These are phyloP conservation scores for Arabidopsis hybrid DNA, from an alignment of 441 rosid genomes.

Conservation along the genomic window DNA sequence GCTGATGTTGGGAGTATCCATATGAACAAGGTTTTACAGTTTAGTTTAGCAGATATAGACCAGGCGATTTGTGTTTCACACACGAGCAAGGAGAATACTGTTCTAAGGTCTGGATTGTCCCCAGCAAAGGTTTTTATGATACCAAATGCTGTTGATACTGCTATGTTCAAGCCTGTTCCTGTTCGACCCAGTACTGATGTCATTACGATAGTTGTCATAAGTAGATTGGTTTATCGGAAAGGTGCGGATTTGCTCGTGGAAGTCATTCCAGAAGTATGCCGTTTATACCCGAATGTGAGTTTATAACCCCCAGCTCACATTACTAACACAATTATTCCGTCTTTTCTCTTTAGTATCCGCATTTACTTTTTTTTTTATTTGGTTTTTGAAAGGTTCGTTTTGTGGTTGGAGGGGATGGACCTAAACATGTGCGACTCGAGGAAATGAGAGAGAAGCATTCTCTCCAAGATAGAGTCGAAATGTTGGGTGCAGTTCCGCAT, in stretches of 20 bases:
- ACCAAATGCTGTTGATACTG: constrained; percentile 98
- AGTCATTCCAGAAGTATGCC: constrained; percentile 95
- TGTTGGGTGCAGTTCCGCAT: constrained; percentile 98
- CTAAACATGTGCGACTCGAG: constrained; percentile 90
- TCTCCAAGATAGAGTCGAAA: constrained; percentile 96
- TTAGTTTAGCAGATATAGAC: constrained; percentile 91
- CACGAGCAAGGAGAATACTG: constrained; percentile 96
- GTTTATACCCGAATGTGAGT: constrained; percentile 79
- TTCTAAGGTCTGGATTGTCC: constrained; percentile 82
- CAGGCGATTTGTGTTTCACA: constrained; percentile 98
- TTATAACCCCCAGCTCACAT: not conserved
- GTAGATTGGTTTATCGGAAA: constrained; percentile 95
- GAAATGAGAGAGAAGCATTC: constrained; percentile 99
- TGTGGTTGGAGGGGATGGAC: constrained; percentile 98
- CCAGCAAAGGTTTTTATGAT: constrained; percentile 88
- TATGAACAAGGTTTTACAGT: constrained; percentile 96
- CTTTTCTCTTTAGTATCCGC: not conserved
- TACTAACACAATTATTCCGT: not conserved
- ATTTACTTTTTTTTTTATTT: constrained; percentile 26
- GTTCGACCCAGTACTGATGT: constrained; percentile 61
- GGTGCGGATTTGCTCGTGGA: constrained; percentile 98
- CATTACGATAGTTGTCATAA: constrained; percentile 87
- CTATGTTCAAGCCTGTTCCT: constrained; percentile 89
- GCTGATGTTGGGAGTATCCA: constrained; percentile 97
- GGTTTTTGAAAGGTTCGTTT: constrained; percentile 75